These are phyloP conservation scores for Entonaema liquescens DNA, from an alignment of 495 filamentous ascomycete genomes.

Conservation along the genomic window DNA sequence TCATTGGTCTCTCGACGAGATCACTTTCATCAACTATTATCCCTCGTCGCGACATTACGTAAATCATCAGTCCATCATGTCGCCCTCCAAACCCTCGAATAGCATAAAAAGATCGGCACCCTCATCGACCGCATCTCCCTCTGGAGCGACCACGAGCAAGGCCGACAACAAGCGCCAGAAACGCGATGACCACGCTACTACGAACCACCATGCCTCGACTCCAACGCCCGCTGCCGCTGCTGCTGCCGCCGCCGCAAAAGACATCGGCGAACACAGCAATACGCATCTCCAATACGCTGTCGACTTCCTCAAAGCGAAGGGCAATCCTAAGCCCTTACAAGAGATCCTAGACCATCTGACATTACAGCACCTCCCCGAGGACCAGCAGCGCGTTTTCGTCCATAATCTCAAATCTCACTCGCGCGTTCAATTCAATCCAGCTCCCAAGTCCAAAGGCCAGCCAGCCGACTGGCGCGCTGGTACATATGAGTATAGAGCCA, in stretches of 20 bases:
- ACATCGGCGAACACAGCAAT: slow-evolving; percentile 79
- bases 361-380: slow-evolving; percentile 60
- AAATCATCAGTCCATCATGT: slow-evolving; percentile 8
- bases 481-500: slow-evolving; percentile 79
- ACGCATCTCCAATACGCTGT: slow-evolving; percentile 86
- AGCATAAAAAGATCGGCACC: slow-evolving; percentile 37
- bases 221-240: slow-evolving; percentile 56
- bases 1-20: slow-evolving; percentile 33
- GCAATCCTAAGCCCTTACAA: slow-evolving; percentile 70
- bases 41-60: slow-evolving; percentile 4
- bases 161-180: slow-evolving; percentile 45
- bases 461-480: slow-evolving; percentile 61
- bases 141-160: slow-evolving; percentile 22
- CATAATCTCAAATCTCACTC: slow-evolving; percentile 65
- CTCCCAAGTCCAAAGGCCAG: slow-evolving; percentile 61
- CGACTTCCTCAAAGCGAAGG: slow-evolving; percentile 82
- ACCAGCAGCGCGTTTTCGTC: slow-evolving; percentile 54
- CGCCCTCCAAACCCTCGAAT: slow-evolving; percentile 29
- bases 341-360: slow-evolving; percentile 82
- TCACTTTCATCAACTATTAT: slow-evolving; percentile 9
- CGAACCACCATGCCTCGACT: slow-evolving; percentile 48
- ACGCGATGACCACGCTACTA: slow-evolving; percentile 34
- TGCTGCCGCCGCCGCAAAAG: slow-evolving; percentile 68
- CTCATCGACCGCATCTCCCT: slow-evolving; percentile 26
- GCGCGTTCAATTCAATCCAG: slow-evolving; percentile 74